Evolutionary conservation across 352 stramenopile species (phyloP).

Genomic region (Pythium biforme): DNA sequence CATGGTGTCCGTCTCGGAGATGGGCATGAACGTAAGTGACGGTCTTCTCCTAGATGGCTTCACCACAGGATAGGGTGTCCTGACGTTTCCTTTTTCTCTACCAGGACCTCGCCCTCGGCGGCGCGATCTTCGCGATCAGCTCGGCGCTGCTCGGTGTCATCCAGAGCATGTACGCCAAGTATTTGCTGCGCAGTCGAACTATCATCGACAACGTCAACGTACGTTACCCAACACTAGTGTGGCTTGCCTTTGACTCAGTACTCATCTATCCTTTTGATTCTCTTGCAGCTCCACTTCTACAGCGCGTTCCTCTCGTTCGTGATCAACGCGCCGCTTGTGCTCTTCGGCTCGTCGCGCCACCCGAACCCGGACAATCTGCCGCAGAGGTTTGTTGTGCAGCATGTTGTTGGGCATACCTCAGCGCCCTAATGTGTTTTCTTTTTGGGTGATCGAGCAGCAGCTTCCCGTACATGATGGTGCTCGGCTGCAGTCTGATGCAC

Average conservation of each 20-base stretch:
- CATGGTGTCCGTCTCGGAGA: constrained; percentile 83
- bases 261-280: too few species aligned
- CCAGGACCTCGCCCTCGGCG: constrained; percentile 66
- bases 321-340: constrained; percentile 77
- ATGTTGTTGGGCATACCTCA: neutral
- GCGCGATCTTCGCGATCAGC: constrained; percentile 66
- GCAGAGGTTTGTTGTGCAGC: constrained; percentile 26
- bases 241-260: neutral
- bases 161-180: constrained; percentile 88
- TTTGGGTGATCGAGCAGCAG: constrained; percentile 26
- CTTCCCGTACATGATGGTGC: constrained; percentile 72
- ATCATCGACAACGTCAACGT: constrained; percentile 84
- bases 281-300: constrained; percentile 91
- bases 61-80: neutral
- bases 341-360: constrained; percentile 51
- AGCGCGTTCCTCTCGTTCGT: constrained; percentile 79
- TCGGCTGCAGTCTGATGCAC: constrained; percentile 82
- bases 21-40: constrained; percentile 79
- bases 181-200: constrained; percentile 71
- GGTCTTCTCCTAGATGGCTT: neutral
- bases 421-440: neutral
- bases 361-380: constrained; percentile 49
- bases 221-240: constrained; percentile 22
- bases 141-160: constrained; percentile 80
- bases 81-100: neutral